These are phyloP conservation scores for Penicillium coffeae DNA, from an alignment of 495 filamentous ascomycete species.

Conservation along the genomic window DNA sequence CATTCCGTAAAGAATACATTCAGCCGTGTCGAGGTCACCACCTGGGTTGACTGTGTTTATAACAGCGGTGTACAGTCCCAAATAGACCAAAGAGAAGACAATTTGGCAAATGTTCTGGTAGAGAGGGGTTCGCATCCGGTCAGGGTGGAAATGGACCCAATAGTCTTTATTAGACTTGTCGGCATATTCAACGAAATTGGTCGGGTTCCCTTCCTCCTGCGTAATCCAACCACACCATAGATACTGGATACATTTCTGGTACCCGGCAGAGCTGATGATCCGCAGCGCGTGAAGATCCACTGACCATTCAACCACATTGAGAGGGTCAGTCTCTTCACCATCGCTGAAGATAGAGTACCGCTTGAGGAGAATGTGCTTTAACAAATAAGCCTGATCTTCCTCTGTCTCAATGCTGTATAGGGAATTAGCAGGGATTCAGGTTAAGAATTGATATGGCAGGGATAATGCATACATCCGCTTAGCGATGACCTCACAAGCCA, in stretches of 20 bases:
- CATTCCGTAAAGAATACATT: constrained; percentile 82
- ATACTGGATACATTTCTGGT: constrained; percentile 87
- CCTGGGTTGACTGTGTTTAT: constrained; percentile 84
- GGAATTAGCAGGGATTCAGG: constrained; percentile 4
- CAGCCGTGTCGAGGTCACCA: constrained; percentile 80
- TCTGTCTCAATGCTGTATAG: constrained; percentile 69
- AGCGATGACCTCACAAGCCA: constrained; percentile 92
- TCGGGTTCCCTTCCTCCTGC: constrained; percentile 85
- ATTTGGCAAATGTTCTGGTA: constrained; percentile 93
- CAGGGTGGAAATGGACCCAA: constrained; percentile 81
- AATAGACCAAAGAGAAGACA: constrained; percentile 74
- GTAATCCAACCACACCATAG: constrained; percentile 97
- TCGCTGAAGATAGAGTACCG: constrained; percentile 78
- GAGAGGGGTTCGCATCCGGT: constrained; percentile 84
- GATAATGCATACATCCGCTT: constrained; percentile 62
- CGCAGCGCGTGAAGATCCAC: constrained; percentile 87
- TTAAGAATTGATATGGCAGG: neutral
- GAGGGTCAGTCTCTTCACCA: constrained; percentile 63
- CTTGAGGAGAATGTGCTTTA: constrained; percentile 82
- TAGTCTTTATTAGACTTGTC: constrained; percentile 70
- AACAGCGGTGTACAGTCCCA: constrained; percentile 80
- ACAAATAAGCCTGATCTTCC: constrained; percentile 68
- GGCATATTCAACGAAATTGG: constrained; percentile 78
- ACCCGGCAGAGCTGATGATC: constrained; percentile 87
- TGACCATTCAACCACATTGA: constrained; percentile 86